Evolutionary conservation across 306 rosid genomes (phyloP).

Genomic region (Casuarina glauca): DNA sequence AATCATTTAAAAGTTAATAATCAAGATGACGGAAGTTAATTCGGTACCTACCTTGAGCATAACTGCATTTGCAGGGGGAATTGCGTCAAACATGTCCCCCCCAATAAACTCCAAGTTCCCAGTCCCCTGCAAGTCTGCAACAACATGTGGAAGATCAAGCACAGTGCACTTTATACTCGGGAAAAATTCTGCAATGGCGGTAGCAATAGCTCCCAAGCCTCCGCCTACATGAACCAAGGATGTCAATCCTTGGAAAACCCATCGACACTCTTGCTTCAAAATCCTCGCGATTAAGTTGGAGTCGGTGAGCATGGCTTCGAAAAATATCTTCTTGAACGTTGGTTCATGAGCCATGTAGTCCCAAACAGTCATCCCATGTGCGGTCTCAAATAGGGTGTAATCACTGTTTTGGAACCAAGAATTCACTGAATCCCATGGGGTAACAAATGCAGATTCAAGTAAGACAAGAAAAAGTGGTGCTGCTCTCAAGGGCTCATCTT

Average conservation of each 20-base stretch:
- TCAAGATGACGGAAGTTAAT: too few relatives aligned
- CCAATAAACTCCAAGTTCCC: conserved; percentile 15
- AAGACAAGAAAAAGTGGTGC: not conserved
- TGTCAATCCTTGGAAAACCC: conserved; percentile 28
- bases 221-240: conserved; percentile 45
- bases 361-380: conserved; percentile 20
- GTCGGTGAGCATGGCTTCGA: conserved; percentile 28
- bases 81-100: conserved; percentile 33
- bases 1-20: too few relatives aligned
- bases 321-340: not conserved
- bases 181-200: conserved; percentile 24
- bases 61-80: conserved; percentile 34
- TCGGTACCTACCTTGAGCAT: conserved; percentile 25
- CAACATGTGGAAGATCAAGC: conserved; percentile 37
- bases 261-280: conserved; percentile 3
- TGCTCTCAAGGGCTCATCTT: conserved; percentile 2
- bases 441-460: not conserved
- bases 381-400: conserved; percentile 17
- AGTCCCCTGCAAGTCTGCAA: conserved; percentile 6
- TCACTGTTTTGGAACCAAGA: conserved; percentile 17
- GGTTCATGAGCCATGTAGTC: conserved; percentile 8
- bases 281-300: conserved; percentile 10
- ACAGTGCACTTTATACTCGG: conserved; percentile 32
- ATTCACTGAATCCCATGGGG: not conserved
- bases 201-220: conserved; percentile 28